A percentile compares a stretch with the other conserved stretches of the same genome.
Conservation (phyloP, 441 rosid genomes). For the Hura crepitans region DNA sequence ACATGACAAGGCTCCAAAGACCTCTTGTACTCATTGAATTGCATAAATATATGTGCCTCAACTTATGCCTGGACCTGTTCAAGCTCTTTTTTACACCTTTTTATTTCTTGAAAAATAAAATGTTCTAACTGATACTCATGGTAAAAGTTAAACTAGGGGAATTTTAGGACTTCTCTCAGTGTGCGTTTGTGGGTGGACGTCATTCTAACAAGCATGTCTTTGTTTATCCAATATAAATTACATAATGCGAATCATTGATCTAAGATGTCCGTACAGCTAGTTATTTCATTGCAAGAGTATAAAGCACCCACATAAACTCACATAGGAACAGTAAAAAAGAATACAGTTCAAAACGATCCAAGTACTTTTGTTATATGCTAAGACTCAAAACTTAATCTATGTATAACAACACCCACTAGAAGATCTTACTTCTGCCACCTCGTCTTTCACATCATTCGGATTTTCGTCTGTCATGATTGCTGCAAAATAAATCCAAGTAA, state of each 20-base stretch:
- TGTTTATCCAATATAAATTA: neutral
- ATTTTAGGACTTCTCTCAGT: neutral
- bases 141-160: neutral
- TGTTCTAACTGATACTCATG: neutral
- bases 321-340: neutral
- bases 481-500: slow-evolving; percentile 4
- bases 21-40: neutral
- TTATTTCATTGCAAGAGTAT: neutral
- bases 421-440: slow-evolving; percentile 50
- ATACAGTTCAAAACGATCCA: neutral
- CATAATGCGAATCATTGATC: neutral
- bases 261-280: neutral
- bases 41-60: neutral
- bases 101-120: neutral
- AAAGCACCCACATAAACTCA: neutral
- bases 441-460: slow-evolving; percentile 42
- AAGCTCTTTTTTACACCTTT: neutral
- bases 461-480: slow-evolving; percentile 48
- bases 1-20: neutral
- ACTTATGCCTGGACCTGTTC: neutral
- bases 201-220: neutral
- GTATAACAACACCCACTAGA: neutral
- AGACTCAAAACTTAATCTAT: neutral
- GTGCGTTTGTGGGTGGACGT: neutral
- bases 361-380: neutral